A percentile compares a stretch with the other conserved stretches of the same genome.
These are phyloP conservation scores for Vachellia collinsii DNA, from an alignment of 306 rosid species.

Conservation along the genomic window DNA sequence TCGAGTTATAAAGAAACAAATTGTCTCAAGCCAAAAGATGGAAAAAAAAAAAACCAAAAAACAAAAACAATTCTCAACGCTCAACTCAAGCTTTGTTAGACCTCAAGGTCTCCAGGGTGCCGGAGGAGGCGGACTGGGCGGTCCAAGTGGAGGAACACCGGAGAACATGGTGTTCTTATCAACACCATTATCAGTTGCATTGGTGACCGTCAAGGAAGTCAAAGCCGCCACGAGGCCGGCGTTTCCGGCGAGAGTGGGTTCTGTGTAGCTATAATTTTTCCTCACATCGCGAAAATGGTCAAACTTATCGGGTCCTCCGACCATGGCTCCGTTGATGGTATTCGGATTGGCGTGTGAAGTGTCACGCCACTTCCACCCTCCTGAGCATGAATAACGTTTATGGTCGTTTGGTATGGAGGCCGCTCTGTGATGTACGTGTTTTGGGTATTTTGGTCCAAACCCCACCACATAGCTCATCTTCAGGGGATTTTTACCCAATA, in stretches of 20 bases:
- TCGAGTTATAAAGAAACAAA: neutral
- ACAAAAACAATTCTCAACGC: neutral
- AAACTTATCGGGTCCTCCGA: slow-evolving; percentile 64
- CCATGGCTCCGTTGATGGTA: slow-evolving; percentile 68
- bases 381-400: slow-evolving; percentile 51
- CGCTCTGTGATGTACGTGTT: slow-evolving; percentile 61
- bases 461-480: slow-evolving; percentile 76
- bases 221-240: slow-evolving; percentile 77
- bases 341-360: slow-evolving; percentile 46
- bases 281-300: slow-evolving; percentile 59
- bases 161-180: slow-evolving; percentile 64
- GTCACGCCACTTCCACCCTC: slow-evolving; percentile 61
- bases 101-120: slow-evolving; percentile 64
- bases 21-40: neutral
- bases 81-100: neutral
- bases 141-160: slow-evolving; percentile 65
- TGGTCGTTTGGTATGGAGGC: slow-evolving; percentile 64
- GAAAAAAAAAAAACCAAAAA: neutral
- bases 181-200: slow-evolving; percentile 41
- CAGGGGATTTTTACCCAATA: slow-evolving; percentile 69
- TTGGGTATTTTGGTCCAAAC: slow-evolving; percentile 56
- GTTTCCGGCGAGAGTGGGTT: slow-evolving; percentile 69
- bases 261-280: slow-evolving; percentile 45
- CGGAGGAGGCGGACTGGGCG: slow-evolving; percentile 61
- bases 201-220: slow-evolving; percentile 49